A percentile compares a stretch with the other conserved stretches of the same genome.
These are phyloP conservation scores for Chiua virens DNA, from an alignment of 768 basidiomycete species.

Conservation along the genomic window DNA sequence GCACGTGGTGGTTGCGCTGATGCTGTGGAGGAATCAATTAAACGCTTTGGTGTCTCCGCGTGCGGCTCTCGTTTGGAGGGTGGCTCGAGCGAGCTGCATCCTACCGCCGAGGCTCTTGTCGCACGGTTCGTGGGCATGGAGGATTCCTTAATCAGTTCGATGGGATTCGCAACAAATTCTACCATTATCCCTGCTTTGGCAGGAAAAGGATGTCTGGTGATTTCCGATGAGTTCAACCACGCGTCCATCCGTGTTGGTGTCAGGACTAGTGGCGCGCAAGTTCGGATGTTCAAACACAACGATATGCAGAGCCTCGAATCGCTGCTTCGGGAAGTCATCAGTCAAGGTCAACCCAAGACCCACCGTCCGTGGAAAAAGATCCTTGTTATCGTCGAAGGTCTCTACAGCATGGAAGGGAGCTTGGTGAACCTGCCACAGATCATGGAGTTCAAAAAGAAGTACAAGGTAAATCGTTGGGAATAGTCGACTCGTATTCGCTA, in stretches of 20 bases:
- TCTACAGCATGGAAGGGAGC: conserved; percentile 99
- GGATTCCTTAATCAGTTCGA: conserved; percentile 85
- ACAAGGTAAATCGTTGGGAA: conserved; percentile 66
- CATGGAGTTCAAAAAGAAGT: conserved; percentile 85
- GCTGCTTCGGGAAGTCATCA: conserved; percentile 85
- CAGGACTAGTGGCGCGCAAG: conserved; percentile 81
- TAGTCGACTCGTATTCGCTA: background rate
- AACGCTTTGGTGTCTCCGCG: conserved; percentile 75
- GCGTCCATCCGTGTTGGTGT: conserved; percentile 93
- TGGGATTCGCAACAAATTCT: conserved; percentile 97
- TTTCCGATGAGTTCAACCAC: conserved; percentile 97
- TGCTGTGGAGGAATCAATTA: conserved; percentile 82
- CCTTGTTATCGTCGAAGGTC: conserved; percentile 87
- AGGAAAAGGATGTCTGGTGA: conserved; percentile 87
- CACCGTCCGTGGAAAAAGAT: conserved; percentile 99
- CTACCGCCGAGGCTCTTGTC: conserved; percentile 79
- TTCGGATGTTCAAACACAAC: conserved; percentile 97
- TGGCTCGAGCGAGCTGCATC: conserved; percentile 85
- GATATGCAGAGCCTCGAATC: conserved; percentile 82
- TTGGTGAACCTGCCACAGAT: conserved; percentile 81
- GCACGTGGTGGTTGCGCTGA: conserved; percentile 92
- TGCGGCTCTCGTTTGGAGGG: conserved; percentile 80
- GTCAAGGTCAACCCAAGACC: conserved; percentile 96
- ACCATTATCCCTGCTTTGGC: conserved; percentile 91
- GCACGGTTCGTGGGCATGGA: conserved; percentile 90